Percentiles rank a stretch among this genome's conserved stretches.
Conservation (phyloP, 208 protist species). For the Trypanosoma avium region DNA sequence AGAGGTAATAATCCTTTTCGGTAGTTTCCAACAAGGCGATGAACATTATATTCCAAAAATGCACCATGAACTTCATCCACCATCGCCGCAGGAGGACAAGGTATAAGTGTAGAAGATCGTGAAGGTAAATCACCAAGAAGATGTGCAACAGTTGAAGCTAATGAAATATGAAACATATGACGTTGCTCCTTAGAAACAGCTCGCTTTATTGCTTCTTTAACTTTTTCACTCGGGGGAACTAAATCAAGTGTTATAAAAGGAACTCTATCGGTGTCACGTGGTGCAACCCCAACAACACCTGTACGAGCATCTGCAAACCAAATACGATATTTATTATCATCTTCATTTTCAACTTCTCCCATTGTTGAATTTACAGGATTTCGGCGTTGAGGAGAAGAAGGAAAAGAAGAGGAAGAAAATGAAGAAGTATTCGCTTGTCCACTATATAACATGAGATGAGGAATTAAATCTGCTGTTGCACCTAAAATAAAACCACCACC, state of each 20-base stretch:
- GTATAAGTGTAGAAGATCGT: not conserved
- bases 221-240: slow-evolving; percentile 38
- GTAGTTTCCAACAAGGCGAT: slow-evolving; percentile 51
- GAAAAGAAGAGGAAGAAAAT: no score
- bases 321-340: slow-evolving; percentile 21
- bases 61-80: slow-evolving; percentile 41
- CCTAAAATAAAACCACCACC: slow-evolving; percentile 49
- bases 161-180: slow-evolving; percentile 29
- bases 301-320: slow-evolving; percentile 78
- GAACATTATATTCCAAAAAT: slow-evolving; percentile 49
- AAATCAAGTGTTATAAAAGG: slow-evolving; percentile 34
- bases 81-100: not conserved
- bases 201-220: slow-evolving; percentile 39
- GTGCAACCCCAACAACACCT: slow-evolving; percentile 49
- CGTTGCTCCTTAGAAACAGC: slow-evolving; percentile 33
- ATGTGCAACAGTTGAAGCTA: slow-evolving; percentile 17
- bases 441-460: slow-evolving; percentile 49
- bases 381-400: slow-evolving; percentile 4
- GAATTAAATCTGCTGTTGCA: slow-evolving; percentile 57
- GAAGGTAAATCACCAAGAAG: not conserved
- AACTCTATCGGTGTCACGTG: slow-evolving; percentile 8
- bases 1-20: slow-evolving; percentile 29
- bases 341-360: not conserved
- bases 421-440: no score
- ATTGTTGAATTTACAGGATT: slow-evolving; percentile 1